phyloP scores from a whole-genome alignment of 345 rosid genomes.

The Odontarrhena argentea region DNA sequence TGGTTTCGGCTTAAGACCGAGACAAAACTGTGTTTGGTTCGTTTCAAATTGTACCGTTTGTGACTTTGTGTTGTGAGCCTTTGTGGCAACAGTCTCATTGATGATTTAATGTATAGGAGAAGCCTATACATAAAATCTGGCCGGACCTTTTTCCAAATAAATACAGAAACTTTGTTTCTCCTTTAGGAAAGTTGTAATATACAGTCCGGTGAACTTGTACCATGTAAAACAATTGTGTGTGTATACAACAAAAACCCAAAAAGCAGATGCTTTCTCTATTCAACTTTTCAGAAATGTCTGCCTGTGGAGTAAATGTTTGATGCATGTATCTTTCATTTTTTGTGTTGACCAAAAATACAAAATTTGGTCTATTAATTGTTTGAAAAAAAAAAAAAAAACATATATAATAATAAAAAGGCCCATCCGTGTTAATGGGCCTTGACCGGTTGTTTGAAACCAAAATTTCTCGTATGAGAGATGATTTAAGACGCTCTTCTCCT shows the following conservation, averaged over 20 bases:
- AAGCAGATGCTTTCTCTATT: slow-evolving; percentile 1
- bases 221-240: slow-evolving; percentile 33
- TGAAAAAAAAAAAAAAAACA: background rate
- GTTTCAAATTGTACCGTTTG: slow-evolving; percentile 15
- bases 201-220: slow-evolving; percentile 24
- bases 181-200: slow-evolving; percentile 29
- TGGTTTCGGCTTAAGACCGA: slow-evolving; percentile 58
- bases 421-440: slow-evolving; percentile 6
- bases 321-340: background rate
- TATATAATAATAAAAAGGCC: background rate
- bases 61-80: slow-evolving; percentile 28
- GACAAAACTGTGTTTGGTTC: slow-evolving; percentile 17
- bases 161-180: slow-evolving; percentile 13
- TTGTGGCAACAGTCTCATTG: slow-evolving; percentile 24
- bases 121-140: slow-evolving; percentile 29
- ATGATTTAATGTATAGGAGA: slow-evolving; percentile 31
- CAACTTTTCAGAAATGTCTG: background rate
- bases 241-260: background rate
- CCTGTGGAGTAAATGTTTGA: background rate
- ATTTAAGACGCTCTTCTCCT: background rate
- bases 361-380: background rate
- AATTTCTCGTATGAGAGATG: background rate
- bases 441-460: background rate
- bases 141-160: slow-evolving; percentile 30
- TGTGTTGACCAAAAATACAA: too few relatives aligned